These are phyloP conservation scores for Mycena polygramma DNA, from an alignment of 768 basidiomycete genomes.

Conservation along the genomic window DNA sequence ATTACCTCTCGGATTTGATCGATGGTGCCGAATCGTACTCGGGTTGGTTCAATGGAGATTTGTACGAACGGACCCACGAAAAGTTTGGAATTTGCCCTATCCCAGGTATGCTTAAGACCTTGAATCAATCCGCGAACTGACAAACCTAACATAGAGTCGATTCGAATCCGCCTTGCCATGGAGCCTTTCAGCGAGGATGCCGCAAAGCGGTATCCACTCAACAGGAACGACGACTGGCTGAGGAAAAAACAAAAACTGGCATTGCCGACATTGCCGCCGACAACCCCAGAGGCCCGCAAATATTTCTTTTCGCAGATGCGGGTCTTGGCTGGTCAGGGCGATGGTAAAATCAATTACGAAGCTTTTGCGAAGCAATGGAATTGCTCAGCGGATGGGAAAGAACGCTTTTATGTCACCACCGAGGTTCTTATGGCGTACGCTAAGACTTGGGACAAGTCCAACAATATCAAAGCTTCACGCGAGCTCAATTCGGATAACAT, in stretches of 20 bases:
- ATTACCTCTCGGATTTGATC: slow-evolving; percentile 15
- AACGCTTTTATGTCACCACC: neutral
- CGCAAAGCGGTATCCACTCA: too few species aligned
- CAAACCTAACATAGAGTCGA: neutral
- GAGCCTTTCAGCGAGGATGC: neutral
- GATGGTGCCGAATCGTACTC: slow-evolving; percentile 4
- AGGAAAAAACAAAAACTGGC: too few species aligned
- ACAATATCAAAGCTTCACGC: too few species aligned
- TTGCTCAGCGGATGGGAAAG: slow-evolving; percentile 19
- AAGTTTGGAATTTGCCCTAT: slow-evolving; percentile 10
- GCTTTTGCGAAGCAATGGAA: slow-evolving; percentile 25
- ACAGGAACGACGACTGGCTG: too few species aligned
- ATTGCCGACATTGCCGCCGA: too few species aligned
- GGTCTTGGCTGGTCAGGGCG: neutral
- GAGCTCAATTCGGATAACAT: too few species aligned
- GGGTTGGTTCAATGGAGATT: slow-evolving; percentile 5
- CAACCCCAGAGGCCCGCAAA: slow-evolving; percentile 2
- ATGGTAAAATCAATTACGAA: slow-evolving; percentile 6
- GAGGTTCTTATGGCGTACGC: neutral
- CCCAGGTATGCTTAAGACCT: neutral
- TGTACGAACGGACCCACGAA: slow-evolving; percentile 12
- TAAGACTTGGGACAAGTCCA: neutral
- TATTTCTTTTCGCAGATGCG: slow-evolving; percentile 16
- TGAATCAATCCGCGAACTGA: neutral
- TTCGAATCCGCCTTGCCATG: slow-evolving; percentile 6